A percentile compares a stretch with the other conserved stretches of the same genome.
Evolutionary conservation across 2,329 filamentous ascomycete species (phyloP).

Genomic region (Ophiosphaerella herpotricha): DNA sequence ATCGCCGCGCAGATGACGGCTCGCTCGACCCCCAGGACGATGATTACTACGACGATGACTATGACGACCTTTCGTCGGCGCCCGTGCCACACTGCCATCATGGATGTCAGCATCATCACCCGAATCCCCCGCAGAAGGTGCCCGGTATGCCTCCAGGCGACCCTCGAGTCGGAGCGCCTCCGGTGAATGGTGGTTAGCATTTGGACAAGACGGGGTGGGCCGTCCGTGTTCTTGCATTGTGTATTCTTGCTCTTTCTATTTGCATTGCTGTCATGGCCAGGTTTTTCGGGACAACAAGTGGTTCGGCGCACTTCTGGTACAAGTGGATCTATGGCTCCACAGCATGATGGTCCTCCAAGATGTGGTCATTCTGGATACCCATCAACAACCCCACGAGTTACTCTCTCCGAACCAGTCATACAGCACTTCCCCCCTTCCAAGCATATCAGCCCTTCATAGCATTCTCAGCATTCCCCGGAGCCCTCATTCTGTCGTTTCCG

Average conservation of each 20-base stretch:
- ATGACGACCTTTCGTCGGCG: constrained; percentile 34
- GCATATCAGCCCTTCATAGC: background rate
- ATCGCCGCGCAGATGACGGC: constrained; percentile 38
- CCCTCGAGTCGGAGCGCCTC: constrained; percentile 24
- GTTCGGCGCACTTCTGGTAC: constrained; percentile 4
- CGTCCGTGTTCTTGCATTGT: constrained; percentile 45
- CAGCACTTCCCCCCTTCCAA: background rate
- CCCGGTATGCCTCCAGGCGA: constrained; percentile 30
- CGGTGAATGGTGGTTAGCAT: constrained; percentile 39
- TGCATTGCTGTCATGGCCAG: constrained; percentile 32
- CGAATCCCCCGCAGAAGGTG: constrained; percentile 20
- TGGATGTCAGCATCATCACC: constrained; percentile 37
- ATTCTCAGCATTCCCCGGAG: background rate
- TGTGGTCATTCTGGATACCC: background rate
- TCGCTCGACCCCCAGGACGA: constrained; percentile 40
- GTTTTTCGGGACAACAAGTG: constrained; percentile 3
- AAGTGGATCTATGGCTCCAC: constrained; percentile 5
- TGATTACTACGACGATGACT: constrained; percentile 46
- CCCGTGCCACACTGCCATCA: constrained; percentile 35
- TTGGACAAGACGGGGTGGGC: constrained; percentile 47
- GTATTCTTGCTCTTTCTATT: constrained; percentile 32
- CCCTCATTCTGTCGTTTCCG: background rate
- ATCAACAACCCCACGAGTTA: background rate
- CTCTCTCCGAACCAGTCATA: background rate
- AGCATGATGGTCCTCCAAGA: background rate